phyloP scores from a whole-genome alignment of 78 protist genomes.

The Isochrysis galbana region DNA sequence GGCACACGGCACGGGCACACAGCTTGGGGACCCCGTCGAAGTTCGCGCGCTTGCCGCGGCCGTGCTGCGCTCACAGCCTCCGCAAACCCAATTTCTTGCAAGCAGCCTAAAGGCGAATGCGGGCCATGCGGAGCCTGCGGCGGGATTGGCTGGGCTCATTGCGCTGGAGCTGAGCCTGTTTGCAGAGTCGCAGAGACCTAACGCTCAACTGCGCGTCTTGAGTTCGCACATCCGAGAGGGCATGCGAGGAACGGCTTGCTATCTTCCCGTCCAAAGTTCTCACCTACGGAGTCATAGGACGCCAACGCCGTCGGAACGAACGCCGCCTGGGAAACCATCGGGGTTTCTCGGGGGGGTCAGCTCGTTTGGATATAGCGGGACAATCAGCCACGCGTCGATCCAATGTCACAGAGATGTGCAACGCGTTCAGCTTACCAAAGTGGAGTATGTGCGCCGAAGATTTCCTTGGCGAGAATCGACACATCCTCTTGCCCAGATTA shows the following conservation, averaged over 20 bases:
- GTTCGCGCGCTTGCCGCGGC: too few species aligned
- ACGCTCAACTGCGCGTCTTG: not conserved
- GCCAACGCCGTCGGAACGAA: too few species aligned
- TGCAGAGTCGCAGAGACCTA: not conserved
- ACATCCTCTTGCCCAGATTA: not conserved
- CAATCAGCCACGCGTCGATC: slow-evolving; percentile 4
- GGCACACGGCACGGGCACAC: slow-evolving; percentile 15
- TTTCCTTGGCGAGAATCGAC: not conserved
- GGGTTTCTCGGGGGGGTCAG: slow-evolving; percentile 5
- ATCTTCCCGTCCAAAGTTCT: too few species aligned
- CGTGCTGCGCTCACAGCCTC: not conserved
- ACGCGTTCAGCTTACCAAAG: not conserved
- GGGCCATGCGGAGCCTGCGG: slow-evolving; percentile 72
- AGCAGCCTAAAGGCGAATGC: slow-evolving; percentile 69
- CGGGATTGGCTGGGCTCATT: not conserved
- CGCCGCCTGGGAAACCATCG: too few species aligned
- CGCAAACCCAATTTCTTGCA: slow-evolving; percentile 14
- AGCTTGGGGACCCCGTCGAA: not conserved
- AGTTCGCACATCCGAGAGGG: too few species aligned
- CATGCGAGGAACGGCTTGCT: too few species aligned
- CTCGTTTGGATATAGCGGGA: slow-evolving; percentile 17
- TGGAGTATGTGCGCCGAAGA: not conserved
- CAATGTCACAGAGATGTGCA: not conserved
- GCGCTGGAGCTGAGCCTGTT: not conserved
- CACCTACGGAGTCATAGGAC: too few species aligned